Conservation (phyloP, 208 protist genomes). For the Trypanosoma platydactyli region DNA sequence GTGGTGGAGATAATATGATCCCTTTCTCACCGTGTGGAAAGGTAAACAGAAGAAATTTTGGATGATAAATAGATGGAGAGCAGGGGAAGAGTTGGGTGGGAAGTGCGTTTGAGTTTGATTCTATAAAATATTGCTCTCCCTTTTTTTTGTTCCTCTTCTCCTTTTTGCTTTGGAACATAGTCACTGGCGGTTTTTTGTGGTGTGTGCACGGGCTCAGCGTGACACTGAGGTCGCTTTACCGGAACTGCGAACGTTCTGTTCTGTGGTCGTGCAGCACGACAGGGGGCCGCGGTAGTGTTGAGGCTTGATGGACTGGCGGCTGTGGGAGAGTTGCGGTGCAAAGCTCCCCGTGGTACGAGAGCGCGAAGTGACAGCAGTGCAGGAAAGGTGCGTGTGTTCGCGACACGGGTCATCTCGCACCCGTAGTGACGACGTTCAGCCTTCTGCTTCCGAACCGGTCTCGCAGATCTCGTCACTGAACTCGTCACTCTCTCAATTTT, state of each 20-base stretch:
- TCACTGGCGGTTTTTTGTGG: slow-evolving; percentile 10
- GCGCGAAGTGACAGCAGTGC: neutral
- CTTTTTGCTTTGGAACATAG: slow-evolving; percentile 3
- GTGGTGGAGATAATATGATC: no score
- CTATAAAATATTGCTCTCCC: no score
- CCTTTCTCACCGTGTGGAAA: no score
- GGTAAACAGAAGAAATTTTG: no score
- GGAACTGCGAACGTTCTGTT: neutral
- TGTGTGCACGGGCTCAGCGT: neutral
- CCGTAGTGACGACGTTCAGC: neutral
- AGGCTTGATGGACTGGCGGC: neutral
- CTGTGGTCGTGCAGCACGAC: neutral
- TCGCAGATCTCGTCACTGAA: slow-evolving; percentile 11
- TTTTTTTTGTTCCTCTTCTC: neutral
- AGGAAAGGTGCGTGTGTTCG: neutral
- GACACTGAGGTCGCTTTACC: neutral
- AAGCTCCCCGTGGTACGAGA: neutral
- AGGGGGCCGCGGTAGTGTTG: no score
- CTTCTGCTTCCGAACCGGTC: neutral
- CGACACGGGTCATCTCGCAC: neutral
- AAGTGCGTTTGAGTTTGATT: no score
- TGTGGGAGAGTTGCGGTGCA: neutral
- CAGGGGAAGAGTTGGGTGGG: no score
- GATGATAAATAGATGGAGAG: no score
- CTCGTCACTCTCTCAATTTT: neutral